Conservation (phyloP, 192 early-diverging fungal genomes). For the Dispira parvispora region DNA sequence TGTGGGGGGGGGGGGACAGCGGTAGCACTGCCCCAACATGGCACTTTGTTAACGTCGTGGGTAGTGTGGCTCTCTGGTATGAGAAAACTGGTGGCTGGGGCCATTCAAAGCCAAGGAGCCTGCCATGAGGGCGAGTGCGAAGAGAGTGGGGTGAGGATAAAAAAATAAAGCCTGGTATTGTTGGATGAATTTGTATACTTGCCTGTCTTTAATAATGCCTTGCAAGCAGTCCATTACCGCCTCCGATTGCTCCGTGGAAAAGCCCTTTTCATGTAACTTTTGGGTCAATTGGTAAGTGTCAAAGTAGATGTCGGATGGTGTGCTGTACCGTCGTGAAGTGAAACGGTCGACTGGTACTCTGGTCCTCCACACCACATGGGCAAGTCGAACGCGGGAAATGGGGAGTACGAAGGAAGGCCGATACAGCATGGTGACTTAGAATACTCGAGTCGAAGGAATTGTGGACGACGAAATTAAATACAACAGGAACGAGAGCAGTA, state of each 20-base stretch:
- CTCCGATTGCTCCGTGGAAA: constrained; percentile 47
- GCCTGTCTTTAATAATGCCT: constrained; percentile 39
- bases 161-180: no score
- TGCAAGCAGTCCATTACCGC: constrained; percentile 56
- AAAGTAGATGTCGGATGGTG: constrained; percentile 34
- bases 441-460: not conserved
- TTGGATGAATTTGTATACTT: constrained; percentile 4
- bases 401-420: not conserved
- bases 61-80: no score
- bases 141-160: no score
- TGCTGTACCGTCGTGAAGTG: not conserved
- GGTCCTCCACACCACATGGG: not conserved
- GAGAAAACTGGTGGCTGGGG: no score
- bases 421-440: not conserved
- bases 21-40: no score
- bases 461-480: not conserved
- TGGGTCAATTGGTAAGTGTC: constrained; percentile 68
- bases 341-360: no score
- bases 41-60: no score
- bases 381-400: not conserved
- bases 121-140: no score
- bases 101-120: no score
- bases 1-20: no score
- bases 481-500: no score
- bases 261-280: constrained; percentile 53